Conservation (phyloP, 768 basidiomycete species). For the Hygrocybe coccinea region DNA sequence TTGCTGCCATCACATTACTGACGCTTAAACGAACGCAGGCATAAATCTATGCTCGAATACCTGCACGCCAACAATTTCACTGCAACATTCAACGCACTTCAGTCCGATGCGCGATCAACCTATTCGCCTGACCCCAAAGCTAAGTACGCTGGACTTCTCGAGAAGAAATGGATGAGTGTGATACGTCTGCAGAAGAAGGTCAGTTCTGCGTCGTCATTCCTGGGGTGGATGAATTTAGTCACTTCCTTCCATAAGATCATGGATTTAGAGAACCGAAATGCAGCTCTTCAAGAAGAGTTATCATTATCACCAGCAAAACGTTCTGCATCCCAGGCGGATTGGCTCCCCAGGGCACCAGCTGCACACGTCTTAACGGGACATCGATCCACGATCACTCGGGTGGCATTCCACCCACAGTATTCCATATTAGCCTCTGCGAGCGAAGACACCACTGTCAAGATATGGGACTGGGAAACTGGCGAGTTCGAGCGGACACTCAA, state of each 20-base stretch:
- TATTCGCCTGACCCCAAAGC: conserved; percentile 83
- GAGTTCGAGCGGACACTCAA: conserved; percentile 90
- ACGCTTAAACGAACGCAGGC: conserved; percentile 34
- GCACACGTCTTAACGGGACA: conserved; percentile 74
- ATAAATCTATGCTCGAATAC: conserved; percentile 80
- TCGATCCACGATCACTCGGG: conserved; percentile 66
- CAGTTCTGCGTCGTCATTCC: conserved; percentile 6
- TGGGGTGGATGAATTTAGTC: not conserved
- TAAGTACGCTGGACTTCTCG: conserved; percentile 79
- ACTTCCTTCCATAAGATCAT: conserved; percentile 59
- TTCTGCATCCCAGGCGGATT: conserved; percentile 67
- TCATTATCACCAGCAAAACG: conserved; percentile 47
- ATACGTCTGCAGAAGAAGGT: conserved; percentile 96
- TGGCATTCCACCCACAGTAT: conserved; percentile 85
- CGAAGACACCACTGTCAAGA: conserved; percentile 85
- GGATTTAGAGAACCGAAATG: conserved; percentile 85
- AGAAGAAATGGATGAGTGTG: conserved; percentile 98
- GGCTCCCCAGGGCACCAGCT: conserved; percentile 84
- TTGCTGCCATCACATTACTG: not conserved
- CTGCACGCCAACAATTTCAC: conserved; percentile 61
- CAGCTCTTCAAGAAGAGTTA: conserved; percentile 69
- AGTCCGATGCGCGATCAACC: conserved; percentile 49
- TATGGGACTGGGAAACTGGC: conserved; percentile 96
- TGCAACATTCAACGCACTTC: conserved; percentile 57
- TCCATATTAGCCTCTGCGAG: conserved; percentile 79